Conservation (phyloP, 1,284 basidiomycete species). For the Puccinia polysora region DNA sequence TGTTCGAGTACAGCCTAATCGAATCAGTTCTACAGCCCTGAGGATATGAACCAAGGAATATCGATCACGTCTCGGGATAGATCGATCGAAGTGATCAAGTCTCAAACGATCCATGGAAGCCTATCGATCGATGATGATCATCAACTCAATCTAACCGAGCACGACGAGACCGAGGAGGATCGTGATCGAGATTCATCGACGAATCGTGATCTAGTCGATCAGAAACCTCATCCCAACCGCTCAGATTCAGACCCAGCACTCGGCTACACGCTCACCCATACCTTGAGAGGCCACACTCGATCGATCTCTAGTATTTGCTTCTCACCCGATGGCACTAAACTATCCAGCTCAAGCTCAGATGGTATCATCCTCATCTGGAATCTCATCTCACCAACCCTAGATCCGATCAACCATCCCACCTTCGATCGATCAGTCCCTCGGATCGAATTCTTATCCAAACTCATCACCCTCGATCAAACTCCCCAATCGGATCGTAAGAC, state of each 20-base stretch:
- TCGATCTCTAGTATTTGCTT: conserved; percentile 56
- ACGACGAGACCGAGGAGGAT: too few relatives aligned
- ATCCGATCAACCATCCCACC: not conserved
- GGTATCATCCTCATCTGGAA: conserved; percentile 51
- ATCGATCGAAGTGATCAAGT: too few relatives aligned
- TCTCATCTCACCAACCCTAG: not conserved
- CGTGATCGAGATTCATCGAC: not conserved
- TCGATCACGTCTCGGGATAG: too few relatives aligned
- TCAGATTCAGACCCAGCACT: too few relatives aligned
- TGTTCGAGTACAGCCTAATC: not conserved
- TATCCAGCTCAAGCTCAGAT: conserved; percentile 56
- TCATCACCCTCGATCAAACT: conserved; percentile 34
- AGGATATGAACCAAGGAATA: too few relatives aligned
- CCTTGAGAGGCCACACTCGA: conserved; percentile 55
- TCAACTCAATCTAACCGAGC: too few relatives aligned
- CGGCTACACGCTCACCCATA: conserved; percentile 43
- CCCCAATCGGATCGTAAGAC: conserved; percentile 39
- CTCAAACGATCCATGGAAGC: too few relatives aligned
- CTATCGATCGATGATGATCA: too few relatives aligned
- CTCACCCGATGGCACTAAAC: conserved; percentile 55
- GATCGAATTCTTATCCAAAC: not conserved
- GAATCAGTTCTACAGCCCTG: not conserved
- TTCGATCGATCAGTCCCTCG: too few relatives aligned
- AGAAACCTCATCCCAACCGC: not conserved
- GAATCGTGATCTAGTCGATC: not conserved